These are phyloP conservation scores for Talaromyces funiculosus DNA, from an alignment of 2,329 filamentous ascomycete species.

Conservation along the genomic window DNA sequence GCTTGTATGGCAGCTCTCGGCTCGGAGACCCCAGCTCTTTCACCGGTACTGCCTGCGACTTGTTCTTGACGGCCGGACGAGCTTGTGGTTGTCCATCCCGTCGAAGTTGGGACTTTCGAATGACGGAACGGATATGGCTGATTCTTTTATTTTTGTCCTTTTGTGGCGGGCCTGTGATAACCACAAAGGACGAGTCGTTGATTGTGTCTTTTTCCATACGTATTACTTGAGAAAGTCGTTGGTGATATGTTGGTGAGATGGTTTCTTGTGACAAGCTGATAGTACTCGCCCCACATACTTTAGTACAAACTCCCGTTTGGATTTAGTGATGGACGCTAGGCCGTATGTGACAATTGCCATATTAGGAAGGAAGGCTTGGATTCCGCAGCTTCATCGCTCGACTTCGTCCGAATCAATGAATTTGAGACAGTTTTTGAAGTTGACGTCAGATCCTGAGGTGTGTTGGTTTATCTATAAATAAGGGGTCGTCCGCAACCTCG, in stretches of 20 bases:
- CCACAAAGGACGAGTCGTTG: conserved; percentile 15
- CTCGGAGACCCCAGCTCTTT: background rate
- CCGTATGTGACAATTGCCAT: conserved; percentile 7
- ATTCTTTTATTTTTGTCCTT: conserved; percentile 15
- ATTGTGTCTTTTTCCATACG: background rate
- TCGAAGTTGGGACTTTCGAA: conserved; percentile 15
- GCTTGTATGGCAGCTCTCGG: background rate
- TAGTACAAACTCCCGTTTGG: conserved; percentile 9
- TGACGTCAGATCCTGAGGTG: too few relatives aligned
- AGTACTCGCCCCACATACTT: background rate
- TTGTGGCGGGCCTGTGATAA: conserved; percentile 18
- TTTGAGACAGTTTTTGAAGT: too few relatives aligned
- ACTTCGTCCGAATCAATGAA: background rate
- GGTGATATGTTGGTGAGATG: background rate
- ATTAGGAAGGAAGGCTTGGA: background rate
- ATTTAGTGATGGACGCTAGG: background rate
- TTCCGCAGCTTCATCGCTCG: background rate
- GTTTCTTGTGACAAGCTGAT: background rate
- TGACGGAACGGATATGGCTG: conserved; percentile 18
- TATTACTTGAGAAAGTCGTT: background rate
- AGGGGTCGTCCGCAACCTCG: background rate
- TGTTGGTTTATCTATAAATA: too few relatives aligned
- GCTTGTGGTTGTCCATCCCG: background rate
- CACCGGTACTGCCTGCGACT: background rate
- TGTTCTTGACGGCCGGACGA: background rate